Base-by-base conservation (phyloP, 495 filamentous ascomycete species). In the Neurospora sp. region DNA sequence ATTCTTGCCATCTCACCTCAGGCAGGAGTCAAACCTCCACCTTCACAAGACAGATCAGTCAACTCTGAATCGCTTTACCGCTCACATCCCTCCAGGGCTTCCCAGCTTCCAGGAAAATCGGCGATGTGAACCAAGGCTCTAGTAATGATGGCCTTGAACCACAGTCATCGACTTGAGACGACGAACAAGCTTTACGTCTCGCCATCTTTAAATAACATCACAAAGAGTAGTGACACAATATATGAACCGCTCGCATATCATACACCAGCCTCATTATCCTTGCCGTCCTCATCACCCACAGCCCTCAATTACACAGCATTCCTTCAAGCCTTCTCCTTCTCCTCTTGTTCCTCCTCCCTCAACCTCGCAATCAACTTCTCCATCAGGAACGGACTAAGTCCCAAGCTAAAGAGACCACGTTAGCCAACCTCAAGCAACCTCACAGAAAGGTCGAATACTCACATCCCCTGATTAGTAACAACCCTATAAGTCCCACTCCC, bases 381-480 rank as follows among this genome's bases (percentile, higher is more conserved):
- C 72, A 84, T 84, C 70, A 91, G 78, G 79, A 84, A 91, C 46
- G 84, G 81, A 75, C 87, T 87, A 70, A 91, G 78, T 16, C 88
- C 87, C 72, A 91, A 78, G 72, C 85, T 87, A 71, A 75, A 31
- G 16, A 72, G 18, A 9, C 1, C 82, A 77, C 20, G 18, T 42
- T 27, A 40, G 23, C 41, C 41, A 23, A 14, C n/a, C n/a, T n/a
- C n/a, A n/a, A n/a, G n/a, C n/a, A 49, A 62, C 60, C 37, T 69
- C 49, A 7, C 60, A 7, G 23, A 42, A n/a, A 12, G 70, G 2
- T 35, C 35, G 70, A 66, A 73, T 23, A 87, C 90, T 88, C 77
- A 92, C 89, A 93, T 89, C 70, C 92, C 91, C 79, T 92, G 86
- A 39, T 88, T 86, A 7, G 91, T 93, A 71, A 92, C 76, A 37